phyloP scores from a whole-genome alignment of 805 yeast genomes.

The Hanseniaspora clermontiae region DNA sequence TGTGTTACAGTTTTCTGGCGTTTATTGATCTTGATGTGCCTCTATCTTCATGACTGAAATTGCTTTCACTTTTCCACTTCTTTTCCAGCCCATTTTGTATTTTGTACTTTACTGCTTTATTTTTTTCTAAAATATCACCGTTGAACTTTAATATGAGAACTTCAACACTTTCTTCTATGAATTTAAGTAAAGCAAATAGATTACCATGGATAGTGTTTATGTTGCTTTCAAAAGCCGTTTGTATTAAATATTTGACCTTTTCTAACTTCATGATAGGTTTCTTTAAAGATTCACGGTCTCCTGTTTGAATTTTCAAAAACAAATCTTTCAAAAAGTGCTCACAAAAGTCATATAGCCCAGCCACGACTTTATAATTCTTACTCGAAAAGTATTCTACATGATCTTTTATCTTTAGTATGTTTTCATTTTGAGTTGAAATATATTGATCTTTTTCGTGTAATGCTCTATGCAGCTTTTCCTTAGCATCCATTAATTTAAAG shows the following conservation, averaged over 20 bases:
- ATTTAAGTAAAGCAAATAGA: not conserved
- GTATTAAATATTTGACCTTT: not conserved
- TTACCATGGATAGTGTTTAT: not conserved
- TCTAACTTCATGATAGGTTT: conserved; percentile 1
- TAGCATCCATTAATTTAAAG: not conserved
- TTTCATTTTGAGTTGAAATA: not conserved
- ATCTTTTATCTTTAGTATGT: not conserved
- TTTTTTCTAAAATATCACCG: conserved; percentile 1
- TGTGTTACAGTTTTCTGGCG: not conserved
- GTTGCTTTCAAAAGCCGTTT: not conserved
- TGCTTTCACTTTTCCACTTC: conserved; percentile 2
- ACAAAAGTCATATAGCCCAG: not conserved
- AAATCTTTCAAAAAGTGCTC: not conserved
- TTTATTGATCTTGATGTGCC: not conserved
- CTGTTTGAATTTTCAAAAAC: not conserved
- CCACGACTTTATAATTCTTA: not conserved
- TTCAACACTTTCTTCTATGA: conserved; percentile 5
- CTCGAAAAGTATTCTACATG: not conserved
- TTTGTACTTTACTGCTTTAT: not conserved
- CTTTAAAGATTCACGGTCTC: conserved; percentile 8
- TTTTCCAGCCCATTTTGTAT: not conserved
- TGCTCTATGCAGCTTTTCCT: not conserved
- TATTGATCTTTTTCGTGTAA: not conserved
- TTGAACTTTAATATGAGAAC: not conserved
- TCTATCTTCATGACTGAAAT: not conserved